Evolutionary conservation across 805 yeast species (phyloP).

Genomic region (Limtongia smithiae): DNA sequence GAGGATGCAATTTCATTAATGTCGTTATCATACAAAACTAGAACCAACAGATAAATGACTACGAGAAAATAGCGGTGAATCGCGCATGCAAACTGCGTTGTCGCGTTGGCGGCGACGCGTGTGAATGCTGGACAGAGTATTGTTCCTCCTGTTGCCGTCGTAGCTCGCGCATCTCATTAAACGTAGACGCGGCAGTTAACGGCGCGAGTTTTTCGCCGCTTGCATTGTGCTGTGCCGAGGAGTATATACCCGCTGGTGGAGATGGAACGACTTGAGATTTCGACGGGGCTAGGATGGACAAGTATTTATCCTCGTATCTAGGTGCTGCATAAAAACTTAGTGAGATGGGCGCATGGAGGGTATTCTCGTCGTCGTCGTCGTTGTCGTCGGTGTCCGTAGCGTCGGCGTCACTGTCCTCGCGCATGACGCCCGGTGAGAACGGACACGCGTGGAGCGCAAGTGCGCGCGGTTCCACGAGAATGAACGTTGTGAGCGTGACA

Average conservation of each 20-base stretch:
- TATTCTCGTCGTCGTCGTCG: background rate
- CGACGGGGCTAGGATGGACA: constrained; percentile 5
- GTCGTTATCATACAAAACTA: too few relatives aligned
- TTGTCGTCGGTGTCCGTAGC: background rate
- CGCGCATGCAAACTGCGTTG: too few relatives aligned
- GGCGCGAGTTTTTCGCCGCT: too few relatives aligned
- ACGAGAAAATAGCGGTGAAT: background rate
- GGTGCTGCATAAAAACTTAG: constrained; percentile 24
- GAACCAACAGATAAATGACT: too few relatives aligned
- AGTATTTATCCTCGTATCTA: constrained; percentile 22
- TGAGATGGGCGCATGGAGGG: constrained; percentile 9
- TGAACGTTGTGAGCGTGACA: constrained; percentile 10
- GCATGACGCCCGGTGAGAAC: background rate
- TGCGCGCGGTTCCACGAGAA: constrained; percentile 2
- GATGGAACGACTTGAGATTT: background rate
- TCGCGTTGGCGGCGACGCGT: too few relatives aligned
- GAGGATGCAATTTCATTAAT: too few relatives aligned
- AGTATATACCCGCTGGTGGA: background rate
- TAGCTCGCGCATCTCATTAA: too few relatives aligned
- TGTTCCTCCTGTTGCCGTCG: too few relatives aligned
- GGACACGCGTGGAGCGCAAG: background rate
- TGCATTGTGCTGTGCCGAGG: too few relatives aligned
- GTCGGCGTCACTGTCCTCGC: background rate
- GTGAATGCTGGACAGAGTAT: too few relatives aligned
- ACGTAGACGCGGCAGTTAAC: too few relatives aligned